A percentile compares a stretch with the other conserved stretches of the same genome.
These are phyloP conservation scores for Hyaloperonospora brassicae DNA, from an alignment of 352 stramenopile species.

Conservation along the genomic window DNA sequence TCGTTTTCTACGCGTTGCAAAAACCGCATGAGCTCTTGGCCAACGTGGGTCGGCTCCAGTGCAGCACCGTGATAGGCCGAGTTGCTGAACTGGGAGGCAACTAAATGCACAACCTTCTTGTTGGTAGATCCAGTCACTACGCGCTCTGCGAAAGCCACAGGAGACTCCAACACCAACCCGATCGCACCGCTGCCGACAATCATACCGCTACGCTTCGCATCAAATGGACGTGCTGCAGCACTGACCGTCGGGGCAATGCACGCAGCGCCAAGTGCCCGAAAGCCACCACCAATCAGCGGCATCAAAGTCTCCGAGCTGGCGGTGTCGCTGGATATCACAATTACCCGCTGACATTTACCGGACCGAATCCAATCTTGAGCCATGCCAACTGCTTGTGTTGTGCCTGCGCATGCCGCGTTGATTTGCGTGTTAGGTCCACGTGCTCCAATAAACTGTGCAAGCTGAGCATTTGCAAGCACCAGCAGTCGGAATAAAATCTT, in stretches of 20 bases:
- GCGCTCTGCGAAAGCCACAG: conserved; percentile 23
- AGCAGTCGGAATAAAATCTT: conserved; percentile 96
- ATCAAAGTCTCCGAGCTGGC: conserved; percentile 87
- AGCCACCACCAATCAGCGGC: conserved; percentile 92
- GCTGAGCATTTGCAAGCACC: conserved; percentile 92
- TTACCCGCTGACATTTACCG: conserved; percentile 88
- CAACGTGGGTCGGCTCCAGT: conserved; percentile 91
- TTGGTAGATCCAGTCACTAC: not conserved
- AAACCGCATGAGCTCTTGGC: conserved; percentile 87
- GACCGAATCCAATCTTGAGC: conserved; percentile 92
- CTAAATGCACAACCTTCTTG: conserved; percentile 53
- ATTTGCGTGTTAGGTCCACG: conserved; percentile 93
- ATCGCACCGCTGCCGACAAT: conserved; percentile 89
- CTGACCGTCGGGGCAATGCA: conserved; percentile 71
- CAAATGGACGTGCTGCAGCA: conserved; percentile 88
- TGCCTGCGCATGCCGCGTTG: conserved; percentile 93
- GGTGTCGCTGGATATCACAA: conserved; percentile 92
- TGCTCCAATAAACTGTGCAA: conserved; percentile 92
- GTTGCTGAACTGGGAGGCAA: conserved; percentile 93
- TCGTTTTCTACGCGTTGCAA: conserved; percentile 82
- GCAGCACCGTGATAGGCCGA: conserved; percentile 93
- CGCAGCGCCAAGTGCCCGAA: conserved; percentile 90
- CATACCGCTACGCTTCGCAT: conserved; percentile 90
- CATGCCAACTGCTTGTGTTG: conserved; percentile 88
- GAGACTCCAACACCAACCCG: conserved; percentile 69